phyloP scores from a whole-genome alignment of 1,139 yeast genomes.

The Geotrichum restrictum region DNA sequence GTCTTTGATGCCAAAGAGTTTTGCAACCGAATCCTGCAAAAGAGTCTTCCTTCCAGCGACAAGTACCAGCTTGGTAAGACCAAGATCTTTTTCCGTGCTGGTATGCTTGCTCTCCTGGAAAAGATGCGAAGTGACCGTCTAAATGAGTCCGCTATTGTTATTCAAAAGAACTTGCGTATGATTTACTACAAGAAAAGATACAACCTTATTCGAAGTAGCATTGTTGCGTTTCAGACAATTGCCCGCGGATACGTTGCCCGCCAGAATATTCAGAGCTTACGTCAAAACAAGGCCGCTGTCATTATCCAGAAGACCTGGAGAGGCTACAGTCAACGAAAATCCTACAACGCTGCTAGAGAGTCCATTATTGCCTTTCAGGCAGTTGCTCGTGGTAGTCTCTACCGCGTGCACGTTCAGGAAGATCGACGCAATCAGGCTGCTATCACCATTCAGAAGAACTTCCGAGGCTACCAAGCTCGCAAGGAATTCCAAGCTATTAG shows the following conservation, averaged over 20 bases:
- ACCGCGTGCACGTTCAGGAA: slow-evolving; percentile 49
- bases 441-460: slow-evolving; percentile 60
- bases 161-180: slow-evolving; percentile 81
- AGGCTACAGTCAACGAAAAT: slow-evolving; percentile 55
- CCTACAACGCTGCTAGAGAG: slow-evolving; percentile 43
- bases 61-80: slow-evolving; percentile 80
- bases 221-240: slow-evolving; percentile 56
- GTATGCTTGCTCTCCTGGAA: slow-evolving; percentile 85
- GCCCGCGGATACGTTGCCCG: slow-evolving; percentile 64
- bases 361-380: slow-evolving; percentile 64
- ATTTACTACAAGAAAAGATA: slow-evolving; percentile 60
- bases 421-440: slow-evolving; percentile 62
- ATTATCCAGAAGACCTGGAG: slow-evolving; percentile 69
- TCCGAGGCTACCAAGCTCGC: slow-evolving; percentile 58
- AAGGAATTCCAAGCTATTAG: slow-evolving; percentile 42
- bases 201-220: slow-evolving; percentile 52
- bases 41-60: slow-evolving; percentile 57
- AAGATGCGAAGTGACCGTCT: slow-evolving; percentile 77
- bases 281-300: slow-evolving; percentile 63
- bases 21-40: slow-evolving; percentile 62
- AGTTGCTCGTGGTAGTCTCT: slow-evolving; percentile 60
- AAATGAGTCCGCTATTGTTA: slow-evolving; percentile 69
- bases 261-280: slow-evolving; percentile 52
- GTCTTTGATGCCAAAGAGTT: slow-evolving; percentile 55
- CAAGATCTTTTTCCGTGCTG: slow-evolving; percentile 89